Conservation (phyloP, 495 filamentous ascomycete genomes). For the Xylaria venustula region DNA sequence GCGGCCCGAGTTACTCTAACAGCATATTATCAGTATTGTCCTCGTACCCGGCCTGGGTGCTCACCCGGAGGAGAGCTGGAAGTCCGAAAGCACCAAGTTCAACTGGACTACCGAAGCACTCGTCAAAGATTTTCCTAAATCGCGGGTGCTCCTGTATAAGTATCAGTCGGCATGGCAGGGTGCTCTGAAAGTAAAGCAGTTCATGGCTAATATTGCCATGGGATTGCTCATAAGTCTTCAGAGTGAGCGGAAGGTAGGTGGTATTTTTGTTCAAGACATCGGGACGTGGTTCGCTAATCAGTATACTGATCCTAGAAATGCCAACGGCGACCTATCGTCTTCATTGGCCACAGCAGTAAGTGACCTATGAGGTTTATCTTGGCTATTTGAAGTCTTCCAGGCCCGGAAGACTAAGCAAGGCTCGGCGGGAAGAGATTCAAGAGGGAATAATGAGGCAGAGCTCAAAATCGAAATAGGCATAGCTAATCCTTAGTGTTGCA, state of each 20-base stretch:
- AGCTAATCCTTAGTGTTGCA: not conserved
- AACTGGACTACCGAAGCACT: slow-evolving; percentile 55
- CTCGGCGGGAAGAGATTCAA: no score
- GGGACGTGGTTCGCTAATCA: slow-evolving; percentile 12
- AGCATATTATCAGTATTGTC: slow-evolving; percentile 39
- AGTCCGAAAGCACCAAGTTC: slow-evolving; percentile 47
- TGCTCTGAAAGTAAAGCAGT: slow-evolving; percentile 33
- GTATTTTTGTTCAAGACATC: not conserved
- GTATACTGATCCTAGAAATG: slow-evolving; percentile 28
- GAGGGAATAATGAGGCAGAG: no score
- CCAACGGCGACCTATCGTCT: slow-evolving; percentile 59
- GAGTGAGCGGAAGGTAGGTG: slow-evolving; percentile 25
- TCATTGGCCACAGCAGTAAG: slow-evolving; percentile 59
- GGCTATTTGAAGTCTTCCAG: not conserved
- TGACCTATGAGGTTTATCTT: not conserved
- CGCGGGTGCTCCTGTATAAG: slow-evolving; percentile 29
- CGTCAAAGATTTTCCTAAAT: slow-evolving; percentile 29
- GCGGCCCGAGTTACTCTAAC: slow-evolving; percentile 4
- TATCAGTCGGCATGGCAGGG: slow-evolving; percentile 35
- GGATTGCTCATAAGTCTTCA: slow-evolving; percentile 26
- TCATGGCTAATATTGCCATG: slow-evolving; percentile 32
- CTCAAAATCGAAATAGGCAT: not conserved
- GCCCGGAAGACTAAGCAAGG: no score
- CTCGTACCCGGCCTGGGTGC: slow-evolving; percentile 67
- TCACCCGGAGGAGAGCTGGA: slow-evolving; percentile 61